These are phyloP conservation scores for Bauhinia variegata DNA, from an alignment of 306 rosid genomes.

Conservation along the genomic window DNA sequence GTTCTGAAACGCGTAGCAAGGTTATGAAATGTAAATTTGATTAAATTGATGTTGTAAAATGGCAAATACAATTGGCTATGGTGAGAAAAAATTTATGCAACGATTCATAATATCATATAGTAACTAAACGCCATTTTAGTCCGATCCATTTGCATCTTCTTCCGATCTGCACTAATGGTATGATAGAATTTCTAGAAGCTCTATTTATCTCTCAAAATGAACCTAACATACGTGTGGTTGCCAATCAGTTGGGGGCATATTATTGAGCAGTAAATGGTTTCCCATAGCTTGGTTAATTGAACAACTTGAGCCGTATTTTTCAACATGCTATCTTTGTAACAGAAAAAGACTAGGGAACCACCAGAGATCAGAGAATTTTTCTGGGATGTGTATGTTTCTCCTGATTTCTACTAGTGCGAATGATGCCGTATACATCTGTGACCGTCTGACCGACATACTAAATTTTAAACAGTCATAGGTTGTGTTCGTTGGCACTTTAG, in stretches of 20 bases:
- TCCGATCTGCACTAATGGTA: background rate
- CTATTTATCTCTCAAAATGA: conserved; percentile 24
- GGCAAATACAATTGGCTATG: background rate
- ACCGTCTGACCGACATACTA: conserved; percentile 1
- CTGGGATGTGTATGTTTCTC: background rate
- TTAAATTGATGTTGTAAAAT: background rate
- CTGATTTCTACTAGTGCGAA: conserved; percentile 9
- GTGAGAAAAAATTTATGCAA: background rate
- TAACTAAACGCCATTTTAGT: background rate
- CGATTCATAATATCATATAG: conserved; percentile 17
- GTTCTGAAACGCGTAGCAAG: conserved; percentile 5
- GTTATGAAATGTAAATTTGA: background rate
- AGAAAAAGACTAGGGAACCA: background rate
- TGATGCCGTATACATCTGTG: conserved; percentile 11
- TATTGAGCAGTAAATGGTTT: conserved; percentile 16
- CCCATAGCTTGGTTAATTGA: background rate
- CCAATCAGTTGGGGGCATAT: background rate
- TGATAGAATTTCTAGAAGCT: conserved; percentile 20
- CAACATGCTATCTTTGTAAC: background rate
- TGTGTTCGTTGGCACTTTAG: conserved; percentile 15
- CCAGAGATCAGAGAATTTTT: conserved; percentile 5
- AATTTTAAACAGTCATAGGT: conserved; percentile 19
- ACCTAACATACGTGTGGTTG: no score
- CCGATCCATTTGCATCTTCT: background rate
- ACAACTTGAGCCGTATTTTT: background rate